Conservation (phyloP, 768 basidiomycete genomes). For the Tylopilus sp. region DNA sequence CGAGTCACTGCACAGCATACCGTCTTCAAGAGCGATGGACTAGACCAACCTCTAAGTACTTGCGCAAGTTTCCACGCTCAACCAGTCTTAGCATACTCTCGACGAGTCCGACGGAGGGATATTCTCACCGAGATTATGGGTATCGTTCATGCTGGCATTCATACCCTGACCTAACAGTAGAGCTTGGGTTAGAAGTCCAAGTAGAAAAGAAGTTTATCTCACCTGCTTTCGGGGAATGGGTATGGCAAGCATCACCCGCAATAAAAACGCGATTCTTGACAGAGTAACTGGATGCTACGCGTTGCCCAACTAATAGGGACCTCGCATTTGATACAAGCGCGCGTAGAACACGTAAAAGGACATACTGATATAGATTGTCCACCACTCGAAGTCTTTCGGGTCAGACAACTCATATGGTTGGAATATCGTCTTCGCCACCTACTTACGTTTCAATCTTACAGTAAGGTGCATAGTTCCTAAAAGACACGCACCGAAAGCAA, state of each 20-base stretch:
- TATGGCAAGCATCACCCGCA: constrained; percentile 73
- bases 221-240: constrained; percentile 67
- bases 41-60: constrained; percentile 42
- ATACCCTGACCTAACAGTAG: constrained; percentile 59
- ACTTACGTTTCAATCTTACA: not conserved
- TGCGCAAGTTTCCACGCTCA: constrained; percentile 47
- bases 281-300: constrained; percentile 63
- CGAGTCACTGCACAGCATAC: constrained; percentile 22
- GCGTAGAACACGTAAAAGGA: not conserved
- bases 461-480: too few species aligned
- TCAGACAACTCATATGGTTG: constrained; percentile 51
- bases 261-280: constrained; percentile 68
- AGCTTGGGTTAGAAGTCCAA: not conserved
- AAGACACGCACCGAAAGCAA: constrained; percentile 47
- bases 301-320: constrained; percentile 56
- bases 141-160: constrained; percentile 76
- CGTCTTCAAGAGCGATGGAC: constrained; percentile 37
- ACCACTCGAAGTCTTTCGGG: constrained; percentile 59
- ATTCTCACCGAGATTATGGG: constrained; percentile 63
- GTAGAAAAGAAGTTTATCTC: not conserved
- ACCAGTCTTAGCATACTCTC: constrained; percentile 47
- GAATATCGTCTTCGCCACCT: constrained; percentile 57
- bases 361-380: constrained; percentile 70
- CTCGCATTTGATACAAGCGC: not conserved
- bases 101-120: not conserved